Base-by-base conservation (phyloP, 768 basidiomycete species). In the Lactarius evosmus region DNA sequence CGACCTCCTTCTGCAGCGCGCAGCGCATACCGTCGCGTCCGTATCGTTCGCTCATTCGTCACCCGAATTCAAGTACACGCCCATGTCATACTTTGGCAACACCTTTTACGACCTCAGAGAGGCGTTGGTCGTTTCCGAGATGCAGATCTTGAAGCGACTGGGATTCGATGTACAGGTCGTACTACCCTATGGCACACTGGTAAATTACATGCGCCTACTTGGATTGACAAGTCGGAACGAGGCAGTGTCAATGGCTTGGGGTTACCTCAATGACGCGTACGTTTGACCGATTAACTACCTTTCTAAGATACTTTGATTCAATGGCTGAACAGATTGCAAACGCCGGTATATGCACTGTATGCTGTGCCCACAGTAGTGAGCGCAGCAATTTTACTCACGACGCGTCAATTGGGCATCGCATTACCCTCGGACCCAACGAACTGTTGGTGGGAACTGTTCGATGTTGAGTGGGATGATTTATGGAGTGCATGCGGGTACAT, bases 81-180 rank as follows among this genome's bases (percentile, higher is more conserved):
- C 93, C 14, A 95, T 94, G 91, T 87, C 89, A 19, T 95, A 94
- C 76, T 95, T 92, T 73, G 86, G 91, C 16, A 83, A 82, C 70
- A 87, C 86, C 2, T 98, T 96, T 71, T 98, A 98, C 78, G 92
- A 95, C 66, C 81, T 93, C 74, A 98, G 96, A 72, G 97, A 99
- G 72, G 88, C 91, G 7, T 79, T 98, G 55, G 93, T 98, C 25
- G 89, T 95, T 16, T 87, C 90, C 2, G 97, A 99, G 75, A 98
- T 98, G 93, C 97, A 99, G 73, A 83, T 98, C 25, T 81, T 99
- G 67, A 99, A 99, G 75, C 83, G 96, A 27, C 82, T 99, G 12
- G 96, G 93, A 1, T 99, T 98, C 78, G 91, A 98, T 71, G 92
- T 96, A 44, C 88, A 92, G 69, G 91, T 96, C 51, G 90, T 93